A percentile compares a stretch with the other conserved stretches of the same genome.
These are phyloP conservation scores for Termitomyces sp. DNA, from an alignment of 768 basidiomycete species.

Conservation along the genomic window DNA sequence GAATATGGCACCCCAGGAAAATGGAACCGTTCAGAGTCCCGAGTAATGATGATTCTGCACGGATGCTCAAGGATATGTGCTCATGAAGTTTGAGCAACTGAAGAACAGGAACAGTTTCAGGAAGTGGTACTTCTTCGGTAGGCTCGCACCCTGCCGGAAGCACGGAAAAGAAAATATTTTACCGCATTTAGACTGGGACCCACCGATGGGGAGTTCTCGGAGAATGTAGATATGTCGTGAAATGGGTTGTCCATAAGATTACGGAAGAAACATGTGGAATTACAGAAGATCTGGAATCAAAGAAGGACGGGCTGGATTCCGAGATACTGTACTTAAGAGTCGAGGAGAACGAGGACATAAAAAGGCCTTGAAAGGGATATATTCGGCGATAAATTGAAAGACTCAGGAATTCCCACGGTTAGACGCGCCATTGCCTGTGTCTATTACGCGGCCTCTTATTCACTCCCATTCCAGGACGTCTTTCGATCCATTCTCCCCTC, in stretches of 20 bases:
- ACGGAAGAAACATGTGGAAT: conserved; percentile 4
- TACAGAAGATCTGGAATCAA: conserved; percentile 7
- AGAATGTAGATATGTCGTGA: conserved; percentile 32
- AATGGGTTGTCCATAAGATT: conserved; percentile 21
- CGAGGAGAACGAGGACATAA: conserved; percentile 5
- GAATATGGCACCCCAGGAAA: neutral
- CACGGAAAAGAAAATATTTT: conserved; percentile 1
- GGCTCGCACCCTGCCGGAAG: neutral
- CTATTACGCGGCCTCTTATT: conserved; percentile 40
- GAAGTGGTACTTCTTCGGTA: neutral
- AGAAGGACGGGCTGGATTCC: conserved; percentile 6
- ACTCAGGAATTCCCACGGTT: conserved; percentile 31
- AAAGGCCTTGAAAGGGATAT: conserved; percentile 23
- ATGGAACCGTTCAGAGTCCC: no score
- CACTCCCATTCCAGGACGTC: conserved; percentile 21
- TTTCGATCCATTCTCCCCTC: conserved; percentile 16
- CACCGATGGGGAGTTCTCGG: conserved; percentile 30
- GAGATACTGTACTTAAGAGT: neutral
- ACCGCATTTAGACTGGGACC: conserved; percentile 8
- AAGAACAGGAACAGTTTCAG: neutral
- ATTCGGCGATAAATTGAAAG: conserved; percentile 27
- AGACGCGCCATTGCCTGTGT: conserved; percentile 30
- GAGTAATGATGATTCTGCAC: no score
- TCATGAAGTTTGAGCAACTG: neutral
- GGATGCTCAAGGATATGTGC: neutral